Base-by-base conservation (phyloP, 768 basidiomycete genomes). In the Clavaria fumosa region DNA sequence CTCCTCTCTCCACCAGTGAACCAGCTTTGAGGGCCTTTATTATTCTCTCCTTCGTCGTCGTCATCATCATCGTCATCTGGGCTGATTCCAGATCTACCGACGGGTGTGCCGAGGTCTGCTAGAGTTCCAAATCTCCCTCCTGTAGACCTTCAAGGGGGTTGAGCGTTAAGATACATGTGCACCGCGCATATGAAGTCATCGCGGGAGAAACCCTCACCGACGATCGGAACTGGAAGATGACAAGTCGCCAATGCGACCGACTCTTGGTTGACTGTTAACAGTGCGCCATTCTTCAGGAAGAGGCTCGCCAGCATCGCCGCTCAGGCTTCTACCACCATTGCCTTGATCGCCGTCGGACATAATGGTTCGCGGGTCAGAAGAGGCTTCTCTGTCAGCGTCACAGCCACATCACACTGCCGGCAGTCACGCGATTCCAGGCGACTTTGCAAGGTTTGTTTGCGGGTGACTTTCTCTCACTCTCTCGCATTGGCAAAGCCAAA, bases 1-100 rank as follows among this genome's bases (percentile, higher is more conserved):
- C 88, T 90, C 51, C 85, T 65, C 54, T 93, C 93, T 0, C 93
- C 93, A n/a, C 93, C 93, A 3, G 93, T 79, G 56, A 86, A 97
- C 69, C 78, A 84, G 46, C 66, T 77, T 48, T 84, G 73, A 12
- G 68, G 66, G 23, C 66, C 63, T 4, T 59, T 60, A 30, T 67
- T 59, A 5, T 62, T 63, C 24, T 68, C 67, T 3, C 63, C 63
- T 7, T 64, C 67, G 1, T 73, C 73, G 34, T 45, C 45, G 31
- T 43, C 42, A 23, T 37, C 31, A 22, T 38, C 31, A 12, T 38
- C 30, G 20, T 42, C 37, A 18, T 31, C 23, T 4, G 20, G 23
- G 12, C 36, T 28, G 5, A 12, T 10, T 37, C 23, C 4, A 7
- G 34, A 6, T 21, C 10, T 22, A 20, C 18, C 34, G 14, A 14